phyloP scores from a whole-genome alignment of 2,329 filamentous ascomycete genomes.

The Grosmannia clavigera region DNA sequence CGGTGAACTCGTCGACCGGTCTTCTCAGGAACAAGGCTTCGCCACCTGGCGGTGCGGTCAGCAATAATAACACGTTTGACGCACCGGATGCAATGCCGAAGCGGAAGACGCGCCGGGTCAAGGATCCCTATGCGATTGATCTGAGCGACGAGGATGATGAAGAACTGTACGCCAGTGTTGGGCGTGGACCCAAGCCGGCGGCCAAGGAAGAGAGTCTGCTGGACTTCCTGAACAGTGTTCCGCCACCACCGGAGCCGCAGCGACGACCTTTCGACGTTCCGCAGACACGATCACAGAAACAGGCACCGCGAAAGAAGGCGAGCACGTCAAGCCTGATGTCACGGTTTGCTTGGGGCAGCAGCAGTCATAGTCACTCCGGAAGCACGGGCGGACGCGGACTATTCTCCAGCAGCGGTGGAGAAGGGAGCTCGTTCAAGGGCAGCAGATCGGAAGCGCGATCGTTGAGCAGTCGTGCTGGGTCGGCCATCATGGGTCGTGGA shows the following conservation, averaged over 20 bases:
- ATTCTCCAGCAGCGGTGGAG: background rate
- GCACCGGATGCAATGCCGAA: slow-evolving; percentile 48
- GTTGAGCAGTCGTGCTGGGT: slow-evolving; percentile 26
- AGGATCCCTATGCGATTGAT: slow-evolving; percentile 91
- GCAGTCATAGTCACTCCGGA: background rate
- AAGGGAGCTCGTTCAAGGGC: background rate
- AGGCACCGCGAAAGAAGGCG: slow-evolving; percentile 48
- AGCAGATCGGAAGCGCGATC: slow-evolving; percentile 21
- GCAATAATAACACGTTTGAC: slow-evolving; percentile 24
- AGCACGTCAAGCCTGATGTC: slow-evolving; percentile 51
- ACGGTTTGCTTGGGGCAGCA: slow-evolving; percentile 34
- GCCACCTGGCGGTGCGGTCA: background rate
- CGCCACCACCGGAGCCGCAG: slow-evolving; percentile 45
- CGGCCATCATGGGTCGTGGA: slow-evolving; percentile 17
- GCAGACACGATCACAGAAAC: slow-evolving; percentile 19
- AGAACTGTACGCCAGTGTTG: slow-evolving; percentile 28
- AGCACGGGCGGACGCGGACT: background rate
- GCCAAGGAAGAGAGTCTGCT: slow-evolving; percentile 55
- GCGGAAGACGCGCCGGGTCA: slow-evolving; percentile 64
- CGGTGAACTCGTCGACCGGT: slow-evolving; percentile 63
- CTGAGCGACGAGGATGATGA: slow-evolving; percentile 55
- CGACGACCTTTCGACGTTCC: slow-evolving; percentile 22
- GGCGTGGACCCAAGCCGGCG: slow-evolving; percentile 22
- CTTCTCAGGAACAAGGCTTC: slow-evolving; percentile 34
- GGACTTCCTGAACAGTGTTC: slow-evolving; percentile 59